Evolutionary conservation across 805 yeast genomes (phyloP), one percentile per base, ranked within the genome.

Genomic region (Saturnispora halmiae): DNA sequence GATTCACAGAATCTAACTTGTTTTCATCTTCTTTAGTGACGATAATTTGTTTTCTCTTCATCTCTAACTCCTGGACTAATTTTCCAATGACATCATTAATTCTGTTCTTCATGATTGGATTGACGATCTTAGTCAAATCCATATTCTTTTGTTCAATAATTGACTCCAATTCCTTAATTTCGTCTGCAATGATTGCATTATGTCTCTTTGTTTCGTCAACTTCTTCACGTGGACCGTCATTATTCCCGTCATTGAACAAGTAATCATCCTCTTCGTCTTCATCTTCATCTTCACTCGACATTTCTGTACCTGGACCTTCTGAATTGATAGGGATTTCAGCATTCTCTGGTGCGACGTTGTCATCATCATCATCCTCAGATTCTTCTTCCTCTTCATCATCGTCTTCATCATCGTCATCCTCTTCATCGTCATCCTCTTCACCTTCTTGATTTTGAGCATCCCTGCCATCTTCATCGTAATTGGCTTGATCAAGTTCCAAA

Each of bases 91-190:
- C 87, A 48, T 82, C 92, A 51, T 79, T 70, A 57, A 88, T 83
- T 63, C 96, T 79, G 59, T 80, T 82, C 54, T 80, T 77, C 75
- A 92, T 71, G 63, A 90, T 80, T 51, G 90, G 88, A 55, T 86
- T 86, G 37, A 77, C 70, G 14, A 88, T 87, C 49, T 79, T 77
- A 16, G 70, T 75, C 36, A 85, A 73, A 51, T 83, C 87, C 34
- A 69, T 69, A 56, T 75, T 76, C 53, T 90, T 88, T 51, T 79
- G 80, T 41, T 71, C 75, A 38, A 92, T 80, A 0, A 90, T 87
- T 13, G 70, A 52, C 55, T 83, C 87, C 45, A 92, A 68, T 54
- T 92, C 98, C 6, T 69, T 63, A 43, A 92, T 79, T 58, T 88
- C 96, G 60, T 90, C 97, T 46, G 75, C 76, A 42, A 92, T 65